Evolutionary conservation across 352 stramenopile species (phyloP).

Genomic region (Pythium rhizo-oryzae): DNA sequence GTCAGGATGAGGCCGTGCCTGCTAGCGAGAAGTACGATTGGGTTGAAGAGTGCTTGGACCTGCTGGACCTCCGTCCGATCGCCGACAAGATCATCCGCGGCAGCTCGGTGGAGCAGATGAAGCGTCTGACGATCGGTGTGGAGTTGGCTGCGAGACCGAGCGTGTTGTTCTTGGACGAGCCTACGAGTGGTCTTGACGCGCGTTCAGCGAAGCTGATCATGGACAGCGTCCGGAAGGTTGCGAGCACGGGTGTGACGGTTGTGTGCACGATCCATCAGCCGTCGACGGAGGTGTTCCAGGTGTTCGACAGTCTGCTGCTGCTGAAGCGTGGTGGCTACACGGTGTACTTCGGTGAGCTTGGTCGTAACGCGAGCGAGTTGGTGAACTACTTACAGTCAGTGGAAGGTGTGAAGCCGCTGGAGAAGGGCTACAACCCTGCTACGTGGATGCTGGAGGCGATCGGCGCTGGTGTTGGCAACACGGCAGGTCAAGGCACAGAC

Average conservation of each 20-base stretch:
- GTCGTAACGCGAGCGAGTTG: slow-evolving; percentile 23
- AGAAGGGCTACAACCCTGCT: slow-evolving; percentile 66
- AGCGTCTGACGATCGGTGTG: slow-evolving; percentile 85
- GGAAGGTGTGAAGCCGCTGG: slow-evolving; percentile 54
- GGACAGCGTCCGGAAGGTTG: slow-evolving; percentile 83
- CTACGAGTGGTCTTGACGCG: slow-evolving; percentile 84
- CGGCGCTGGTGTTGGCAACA: slow-evolving; percentile 42
- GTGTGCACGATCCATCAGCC: slow-evolving; percentile 63
- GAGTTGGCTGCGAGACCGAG: slow-evolving; percentile 86
- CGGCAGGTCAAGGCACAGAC: slow-evolving; percentile 18
- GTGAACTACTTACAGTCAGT: slow-evolving; percentile 75
- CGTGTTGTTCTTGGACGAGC: slow-evolving; percentile 88
- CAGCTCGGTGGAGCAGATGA: slow-evolving; percentile 53
- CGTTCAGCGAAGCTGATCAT: slow-evolving; percentile 80
- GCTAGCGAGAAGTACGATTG: slow-evolving; percentile 31
- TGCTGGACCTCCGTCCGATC: slow-evolving; percentile 32
- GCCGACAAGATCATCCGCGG: slow-evolving; percentile 39
- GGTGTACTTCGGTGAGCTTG: slow-evolving; percentile 55
- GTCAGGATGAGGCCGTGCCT: slow-evolving; percentile 29
- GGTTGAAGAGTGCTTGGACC: slow-evolving; percentile 30
- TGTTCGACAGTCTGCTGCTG: slow-evolving; percentile 76
- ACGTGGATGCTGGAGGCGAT: slow-evolving; percentile 77
- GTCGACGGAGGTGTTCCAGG: slow-evolving; percentile 72
- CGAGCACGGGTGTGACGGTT: slow-evolving; percentile 38
- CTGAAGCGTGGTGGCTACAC: slow-evolving; percentile 74